Base-by-base conservation (phyloP, 202 grass and related monocot species). In the Alloteropsis angusta region DNA sequence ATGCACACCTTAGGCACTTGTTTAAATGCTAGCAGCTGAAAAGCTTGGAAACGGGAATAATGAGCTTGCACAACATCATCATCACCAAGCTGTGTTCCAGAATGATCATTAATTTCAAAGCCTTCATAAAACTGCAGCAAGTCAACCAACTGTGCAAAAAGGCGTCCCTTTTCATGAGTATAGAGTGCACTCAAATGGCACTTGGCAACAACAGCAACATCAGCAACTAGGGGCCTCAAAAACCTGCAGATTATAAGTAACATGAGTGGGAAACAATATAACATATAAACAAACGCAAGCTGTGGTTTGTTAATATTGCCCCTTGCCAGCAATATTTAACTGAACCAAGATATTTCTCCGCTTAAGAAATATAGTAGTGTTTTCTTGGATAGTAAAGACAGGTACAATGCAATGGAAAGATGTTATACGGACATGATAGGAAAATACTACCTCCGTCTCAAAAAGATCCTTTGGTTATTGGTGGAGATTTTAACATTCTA, bases 81-180 rank as follows among this genome's bases (percentile, higher is more conserved):
- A 80, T 99, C 96, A 80, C 77, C 88, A 10, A 99, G 84, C 68
- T 99, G 96, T 60, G 84, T 99, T 61, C 92, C 96, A 74, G 91
- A 85, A 74, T 98, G 92, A 80, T 99, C 96, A 48, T 99, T 85
- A 60, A 99, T 99, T 66, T 99, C 96, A 88, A 99, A 99, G 53
- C 96, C 86, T 81, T 89, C 96, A 41, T 99, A 99, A 85, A 99
- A 99, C 71, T 99, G 96, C 46, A 99, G 84, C 72, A 99, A 83
- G 79, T 96, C 96, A 12, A 99, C 96, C 49, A 99, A 82, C 37
- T 99, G 92, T 56, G 88, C 89, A 86, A 99, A 99, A 60, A 99
- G 92, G 0, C 92, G 84, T 3, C 96, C 96, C 68, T 96, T 99
- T 80, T 99, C 96, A 80, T 99, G 90, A 16, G 87, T 82, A 84